Evolutionary conservation across 2,329 filamentous ascomycete genomes (phyloP), one percentile per base, ranked within the genome.

Genomic region (Colletotrichum scovillei): DNA sequence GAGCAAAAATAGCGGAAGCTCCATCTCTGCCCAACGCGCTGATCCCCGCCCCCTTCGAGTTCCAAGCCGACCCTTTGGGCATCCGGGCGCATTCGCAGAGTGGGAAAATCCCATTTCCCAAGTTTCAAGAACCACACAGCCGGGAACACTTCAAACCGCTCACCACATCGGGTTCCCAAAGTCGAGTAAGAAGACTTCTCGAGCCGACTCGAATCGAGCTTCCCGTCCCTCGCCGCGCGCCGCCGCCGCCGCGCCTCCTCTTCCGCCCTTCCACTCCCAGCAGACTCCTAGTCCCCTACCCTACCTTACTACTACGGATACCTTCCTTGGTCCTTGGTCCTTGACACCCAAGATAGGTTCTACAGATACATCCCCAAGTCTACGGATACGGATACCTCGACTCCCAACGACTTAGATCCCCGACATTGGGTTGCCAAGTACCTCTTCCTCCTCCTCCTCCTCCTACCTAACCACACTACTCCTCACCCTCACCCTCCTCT

Each of bases 21-120:
- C 76, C 77, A 75, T 81, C 77, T 79, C 80, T 81, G 80, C 81
- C 81, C 80, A 82, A 82, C 81, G 60, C 78, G 81, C 80, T 80
- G 81, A 82, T 82, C 78, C 65, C 77, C 74, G 77, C 76, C 63
- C 67, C 53, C 77, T 70, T 72, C 67, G 59, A 76, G 76, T 74
- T 35, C 49, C 55, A 63, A 38, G 42, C 28, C 62, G 55, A 73
- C 67, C 55, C 67, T 70, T 67, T 74, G 67, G 70, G 67, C 70
- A 72, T 72, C 70, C 70, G 70, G 66, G 66, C 70, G 66, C 69
- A 57, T 71, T 62, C 63, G 55, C 69, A 52, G 52, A 72, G 64
- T 68, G 64, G 38, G 42, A 24, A 72, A 68, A 68, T 58, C 69
- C 69, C 69, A 63, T 74, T 62, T 73, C 65, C 52, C 66, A 73